A percentile compares a stretch with the other conserved stretches of the same genome.
These are phyloP conservation scores for Dalbergia cochinchinensis DNA, from an alignment of 306 rosid species.

Conservation along the genomic window DNA sequence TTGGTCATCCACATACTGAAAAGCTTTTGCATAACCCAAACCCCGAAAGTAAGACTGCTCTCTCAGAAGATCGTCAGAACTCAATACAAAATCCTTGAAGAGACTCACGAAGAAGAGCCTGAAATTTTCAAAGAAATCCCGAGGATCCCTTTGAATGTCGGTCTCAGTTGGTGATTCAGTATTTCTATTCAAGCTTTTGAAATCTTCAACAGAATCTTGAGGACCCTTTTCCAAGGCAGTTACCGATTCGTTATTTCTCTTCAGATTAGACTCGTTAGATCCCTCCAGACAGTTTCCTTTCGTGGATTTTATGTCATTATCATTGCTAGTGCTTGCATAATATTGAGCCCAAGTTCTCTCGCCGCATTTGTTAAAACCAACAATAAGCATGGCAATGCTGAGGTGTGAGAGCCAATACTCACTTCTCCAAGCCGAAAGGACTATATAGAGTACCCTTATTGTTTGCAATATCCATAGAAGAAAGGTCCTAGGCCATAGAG, in stretches of 20 bases:
- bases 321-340: background rate
- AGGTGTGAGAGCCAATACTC: background rate
- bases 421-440: background rate
- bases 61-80: background rate
- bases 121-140: background rate
- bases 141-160: background rate
- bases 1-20: background rate
- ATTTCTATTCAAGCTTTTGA: background rate
- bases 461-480: background rate
- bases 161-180: background rate
- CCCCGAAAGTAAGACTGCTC: background rate
- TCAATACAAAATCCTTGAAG: constrained; percentile 1
- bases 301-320: background rate
- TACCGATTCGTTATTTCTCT: no score
- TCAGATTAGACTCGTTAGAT: no score
- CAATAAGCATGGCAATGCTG: constrained; percentile 1
- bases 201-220: no score
- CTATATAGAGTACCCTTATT: background rate
- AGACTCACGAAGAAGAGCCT: background rate
- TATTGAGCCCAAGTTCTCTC: background rate
- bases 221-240: no score
- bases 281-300: no score
- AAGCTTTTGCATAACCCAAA: background rate
- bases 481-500: constrained; percentile 18
- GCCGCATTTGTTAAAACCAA: constrained; percentile 20